phyloP scores from a whole-genome alignment of 2,329 filamentous ascomycete genomes.

The Hyphodiscus sp. region DNA sequence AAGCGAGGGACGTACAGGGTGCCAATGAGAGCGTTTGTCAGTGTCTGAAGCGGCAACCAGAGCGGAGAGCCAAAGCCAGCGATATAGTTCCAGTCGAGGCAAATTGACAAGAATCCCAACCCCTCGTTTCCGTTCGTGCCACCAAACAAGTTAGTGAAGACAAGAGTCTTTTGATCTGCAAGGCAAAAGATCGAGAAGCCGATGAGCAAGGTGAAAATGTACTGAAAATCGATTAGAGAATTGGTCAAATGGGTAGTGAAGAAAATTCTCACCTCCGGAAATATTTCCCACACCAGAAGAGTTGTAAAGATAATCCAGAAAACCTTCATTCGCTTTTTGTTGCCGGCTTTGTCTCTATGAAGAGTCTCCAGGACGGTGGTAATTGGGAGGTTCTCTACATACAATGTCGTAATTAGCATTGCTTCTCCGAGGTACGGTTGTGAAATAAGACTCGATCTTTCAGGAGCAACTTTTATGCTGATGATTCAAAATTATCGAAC shows the following conservation, averaged over 20 bases:
- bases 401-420: too few relatives aligned
- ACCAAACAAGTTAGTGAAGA: conserved; percentile 43
- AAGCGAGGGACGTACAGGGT: background rate
- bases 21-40: conserved; percentile 27
- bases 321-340: conserved; percentile 31
- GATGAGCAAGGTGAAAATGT: conserved; percentile 8
- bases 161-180: conserved; percentile 31
- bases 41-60: conserved; percentile 29
- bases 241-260: too few relatives aligned
- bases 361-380: conserved; percentile 34
- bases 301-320: conserved; percentile 26
- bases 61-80: conserved; percentile 17
- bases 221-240: background rate
- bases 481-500: too few relatives aligned
- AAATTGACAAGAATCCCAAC: conserved; percentile 34
- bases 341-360: conserved; percentile 32
- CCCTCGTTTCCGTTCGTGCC: conserved; percentile 39
- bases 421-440: too few relatives aligned
- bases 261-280: conserved; percentile 1
- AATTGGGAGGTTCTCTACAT: conserved; percentile 28
- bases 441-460: too few relatives aligned
- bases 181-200: conserved; percentile 39
- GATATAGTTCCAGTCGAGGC: conserved; percentile 40
- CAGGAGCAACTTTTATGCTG: too few relatives aligned
- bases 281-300: conserved; percentile 7